Conservation (phyloP, 768 basidiomycete genomes). For the Podaxis sp. region DNA sequence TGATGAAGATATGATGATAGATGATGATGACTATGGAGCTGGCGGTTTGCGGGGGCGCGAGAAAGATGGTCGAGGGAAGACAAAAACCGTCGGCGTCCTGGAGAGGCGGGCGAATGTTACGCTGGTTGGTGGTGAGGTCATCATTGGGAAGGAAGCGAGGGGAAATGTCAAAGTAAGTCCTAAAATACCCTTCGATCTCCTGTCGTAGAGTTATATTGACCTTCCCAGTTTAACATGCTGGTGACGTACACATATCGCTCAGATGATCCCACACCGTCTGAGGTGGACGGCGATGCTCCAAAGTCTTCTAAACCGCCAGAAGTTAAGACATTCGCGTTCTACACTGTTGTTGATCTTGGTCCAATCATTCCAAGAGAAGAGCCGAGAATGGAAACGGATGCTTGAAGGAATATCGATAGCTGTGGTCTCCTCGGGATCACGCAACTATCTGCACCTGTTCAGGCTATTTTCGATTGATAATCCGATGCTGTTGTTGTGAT, state of each 20-base stretch:
- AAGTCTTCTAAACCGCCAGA: conserved; percentile 50
- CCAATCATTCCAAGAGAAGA: conserved; percentile 61
- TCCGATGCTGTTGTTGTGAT: too few relatives aligned
- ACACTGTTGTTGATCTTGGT: conserved; percentile 79
- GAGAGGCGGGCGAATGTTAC: conserved; percentile 91
- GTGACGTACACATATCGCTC: conserved; percentile 92
- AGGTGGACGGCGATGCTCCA: conserved; percentile 40
- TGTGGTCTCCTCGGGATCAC: background rate
- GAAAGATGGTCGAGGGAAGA: conserved; percentile 42
- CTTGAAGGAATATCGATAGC: background rate
- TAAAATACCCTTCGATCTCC: background rate
- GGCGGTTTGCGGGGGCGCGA: conserved; percentile 35
- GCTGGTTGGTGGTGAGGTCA: conserved; percentile 83
- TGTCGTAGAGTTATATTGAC: background rate
- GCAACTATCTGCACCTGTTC: too few relatives aligned
- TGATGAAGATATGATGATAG: conserved; percentile 84
- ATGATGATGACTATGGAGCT: conserved; percentile 46
- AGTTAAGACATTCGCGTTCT: conserved; percentile 88
- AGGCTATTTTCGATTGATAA: too few relatives aligned
- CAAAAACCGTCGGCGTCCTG: conserved; percentile 71
- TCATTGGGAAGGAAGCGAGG: conserved; percentile 72
- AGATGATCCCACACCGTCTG: conserved; percentile 73
- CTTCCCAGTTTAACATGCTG: conserved; percentile 86
- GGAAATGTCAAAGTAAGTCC: conserved; percentile 73
- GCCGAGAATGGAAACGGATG: conserved; percentile 18